These are phyloP conservation scores for Mycena epipterygia DNA, from an alignment of 768 basidiomycete genomes.

Conservation along the genomic window DNA sequence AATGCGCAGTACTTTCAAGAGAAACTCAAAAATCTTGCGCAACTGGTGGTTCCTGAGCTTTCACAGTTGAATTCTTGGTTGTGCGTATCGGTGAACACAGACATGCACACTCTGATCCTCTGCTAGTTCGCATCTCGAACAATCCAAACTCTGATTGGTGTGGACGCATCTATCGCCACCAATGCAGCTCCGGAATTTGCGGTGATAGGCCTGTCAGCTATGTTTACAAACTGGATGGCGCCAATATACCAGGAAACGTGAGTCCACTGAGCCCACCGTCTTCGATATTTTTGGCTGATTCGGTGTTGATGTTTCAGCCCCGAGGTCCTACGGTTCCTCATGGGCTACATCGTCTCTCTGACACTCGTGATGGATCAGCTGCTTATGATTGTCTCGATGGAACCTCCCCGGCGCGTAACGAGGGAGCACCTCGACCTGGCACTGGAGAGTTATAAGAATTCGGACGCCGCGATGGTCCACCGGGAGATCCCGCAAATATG, in stretches of 20 bases:
- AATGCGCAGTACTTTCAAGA: neutral
- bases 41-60: neutral
- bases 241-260: neutral
- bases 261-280: neutral
- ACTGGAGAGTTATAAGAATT: neutral
- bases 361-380: constrained; percentile 12
- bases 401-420: neutral
- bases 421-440: constrained; percentile 1
- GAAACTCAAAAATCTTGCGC: neutral
- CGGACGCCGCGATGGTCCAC: constrained; percentile 2
- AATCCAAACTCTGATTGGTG: neutral
- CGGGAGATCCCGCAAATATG: constrained; percentile 2
- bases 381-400: neutral
- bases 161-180: neutral
- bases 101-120: neutral
- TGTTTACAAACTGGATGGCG: neutral
- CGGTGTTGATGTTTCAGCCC: constrained; percentile 2
- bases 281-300: neutral
- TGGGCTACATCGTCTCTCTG: constrained; percentile 7
- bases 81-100: neutral
- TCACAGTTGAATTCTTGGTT: neutral
- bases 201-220: neutral
- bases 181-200: neutral
- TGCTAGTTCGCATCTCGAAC: neutral
- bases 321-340: constrained; percentile 1